These are phyloP conservation scores for Syzygium aqueum DNA, from an alignment of 345 rosid species.

Conservation along the genomic window DNA sequence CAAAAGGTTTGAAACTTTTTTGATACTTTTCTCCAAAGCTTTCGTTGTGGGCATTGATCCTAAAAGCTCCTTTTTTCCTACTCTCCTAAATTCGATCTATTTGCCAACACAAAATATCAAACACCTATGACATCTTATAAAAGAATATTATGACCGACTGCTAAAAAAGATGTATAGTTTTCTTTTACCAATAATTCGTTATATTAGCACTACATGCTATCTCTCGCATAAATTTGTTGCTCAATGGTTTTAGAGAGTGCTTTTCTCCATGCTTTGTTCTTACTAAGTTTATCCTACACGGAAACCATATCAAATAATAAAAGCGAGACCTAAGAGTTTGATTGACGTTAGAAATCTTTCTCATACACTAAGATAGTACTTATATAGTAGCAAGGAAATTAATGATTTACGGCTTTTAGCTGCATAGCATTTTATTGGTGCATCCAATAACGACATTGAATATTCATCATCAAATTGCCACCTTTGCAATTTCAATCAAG, in stretches of 20 bases:
- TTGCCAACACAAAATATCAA: too few species aligned
- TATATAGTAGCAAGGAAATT: neutral
- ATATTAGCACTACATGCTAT: too few species aligned
- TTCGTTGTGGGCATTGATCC: neutral
- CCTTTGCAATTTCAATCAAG: fast-evolving
- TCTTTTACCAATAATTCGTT: too few species aligned
- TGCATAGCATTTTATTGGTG: neutral
- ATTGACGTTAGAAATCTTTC: neutral
- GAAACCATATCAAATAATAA: neutral
- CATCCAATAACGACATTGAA: neutral
- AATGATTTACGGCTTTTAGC: too few species aligned
- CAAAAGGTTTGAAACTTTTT: too few species aligned
- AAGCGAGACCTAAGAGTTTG: neutral
- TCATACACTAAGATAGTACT: neutral
- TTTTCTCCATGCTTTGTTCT: neutral
- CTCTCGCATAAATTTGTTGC: neutral
- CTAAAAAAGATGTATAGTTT: neutral
- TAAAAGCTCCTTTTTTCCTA: too few species aligned
- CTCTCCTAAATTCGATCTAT: too few species aligned
- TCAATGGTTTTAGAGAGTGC: neutral
- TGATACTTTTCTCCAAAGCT: neutral
- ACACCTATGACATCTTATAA: too few species aligned
- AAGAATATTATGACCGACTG: too few species aligned
- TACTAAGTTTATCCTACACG: neutral
- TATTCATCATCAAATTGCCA: neutral